A percentile compares a stretch with the other conserved stretches of the same genome.
These are phyloP conservation scores for Ascochyta clinopodiicola DNA, from an alignment of 2,329 filamentous ascomycete genomes.

Conservation along the genomic window DNA sequence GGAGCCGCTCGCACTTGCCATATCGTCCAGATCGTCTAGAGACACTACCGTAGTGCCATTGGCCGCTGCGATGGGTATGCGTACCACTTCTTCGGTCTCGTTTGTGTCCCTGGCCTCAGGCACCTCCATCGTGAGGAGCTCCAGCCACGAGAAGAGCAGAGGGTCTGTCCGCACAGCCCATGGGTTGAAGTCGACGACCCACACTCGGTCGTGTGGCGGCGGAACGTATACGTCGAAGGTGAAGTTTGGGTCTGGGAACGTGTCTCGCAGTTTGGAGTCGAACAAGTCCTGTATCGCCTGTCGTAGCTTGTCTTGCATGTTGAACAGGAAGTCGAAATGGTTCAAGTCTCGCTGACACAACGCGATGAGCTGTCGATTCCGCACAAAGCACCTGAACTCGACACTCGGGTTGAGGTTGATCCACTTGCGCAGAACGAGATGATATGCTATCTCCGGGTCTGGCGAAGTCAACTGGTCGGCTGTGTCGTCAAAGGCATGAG, in stretches of 20 bases:
- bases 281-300: constrained; percentile 80
- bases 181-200: constrained; percentile 92
- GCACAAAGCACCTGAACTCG: constrained; percentile 96
- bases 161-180: constrained; percentile 92
- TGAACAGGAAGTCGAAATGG: constrained; percentile 81
- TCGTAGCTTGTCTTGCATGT: constrained; percentile 70
- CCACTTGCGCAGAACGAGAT: constrained; percentile 86
- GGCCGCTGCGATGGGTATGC: constrained; percentile 15
- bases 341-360: constrained; percentile 91
- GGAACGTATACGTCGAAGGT: constrained; percentile 94
- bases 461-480: constrained; percentile 32
- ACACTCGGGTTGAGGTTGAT: constrained; percentile 88
- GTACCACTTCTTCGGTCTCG: constrained; percentile 40
- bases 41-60: constrained; percentile 5
- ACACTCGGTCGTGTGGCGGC: constrained; percentile 73
- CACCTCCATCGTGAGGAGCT: constrained; percentile 77
- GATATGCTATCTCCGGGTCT: constrained; percentile 67
- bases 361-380: constrained; percentile 77
- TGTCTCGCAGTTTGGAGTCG: constrained; percentile 71
- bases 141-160: constrained; percentile 86
- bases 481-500: constrained; percentile 88
- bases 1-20: constrained; percentile 10
- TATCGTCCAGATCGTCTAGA: constrained; percentile 3
- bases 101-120: constrained; percentile 39
- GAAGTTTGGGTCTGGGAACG: constrained; percentile 84